phyloP scores from a whole-genome alignment of 306 rosid species.

The Echinosophora koreensis region DNA sequence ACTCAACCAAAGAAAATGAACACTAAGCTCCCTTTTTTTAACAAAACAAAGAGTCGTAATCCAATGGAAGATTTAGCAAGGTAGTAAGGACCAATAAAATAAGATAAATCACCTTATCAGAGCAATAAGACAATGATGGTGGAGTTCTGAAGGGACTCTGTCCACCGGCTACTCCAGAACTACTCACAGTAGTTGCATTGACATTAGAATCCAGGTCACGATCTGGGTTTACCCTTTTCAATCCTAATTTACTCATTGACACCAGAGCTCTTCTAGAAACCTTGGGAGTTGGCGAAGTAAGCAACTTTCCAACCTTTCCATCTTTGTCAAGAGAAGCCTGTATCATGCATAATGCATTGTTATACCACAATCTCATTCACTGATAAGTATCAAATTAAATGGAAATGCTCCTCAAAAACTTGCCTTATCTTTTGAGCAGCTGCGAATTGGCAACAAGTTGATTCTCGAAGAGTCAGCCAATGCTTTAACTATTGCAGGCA shows the following conservation, averaged over 20 bases:
- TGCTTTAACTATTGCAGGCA: slow-evolving; percentile 71
- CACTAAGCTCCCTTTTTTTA: slow-evolving; percentile 13
- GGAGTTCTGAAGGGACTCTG: slow-evolving; percentile 94
- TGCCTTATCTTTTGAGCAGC: slow-evolving; percentile 70
- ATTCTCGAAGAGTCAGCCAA: slow-evolving; percentile 84
- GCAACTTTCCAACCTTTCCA: slow-evolving; percentile 61
- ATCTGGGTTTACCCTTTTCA: slow-evolving; percentile 62
- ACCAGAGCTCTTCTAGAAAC: slow-evolving; percentile 54
- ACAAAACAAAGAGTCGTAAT: slow-evolving; percentile 5
- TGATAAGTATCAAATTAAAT: slow-evolving; percentile 15
- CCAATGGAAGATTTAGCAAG: slow-evolving; percentile 27
- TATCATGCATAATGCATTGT: slow-evolving; percentile 37
- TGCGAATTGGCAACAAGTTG: slow-evolving; percentile 58
- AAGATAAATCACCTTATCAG: slow-evolving; percentile 67
- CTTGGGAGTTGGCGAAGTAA: slow-evolving; percentile 54
- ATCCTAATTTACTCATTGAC: slow-evolving; percentile 58
- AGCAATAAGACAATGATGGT: slow-evolving; percentile 73
- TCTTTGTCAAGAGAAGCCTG: slow-evolving; percentile 61
- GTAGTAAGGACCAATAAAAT: slow-evolving; percentile 37
- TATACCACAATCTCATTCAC: slow-evolving; percentile 36
- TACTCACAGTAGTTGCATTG: slow-evolving; percentile 43
- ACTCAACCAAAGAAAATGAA: slow-evolving; percentile 21
- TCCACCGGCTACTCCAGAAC: slow-evolving; percentile 45
- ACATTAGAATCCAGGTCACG: slow-evolving; percentile 46
- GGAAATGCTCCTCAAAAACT: slow-evolving; percentile 19